Conservation (phyloP, 306 rosid genomes). For the Sicyos baderoa region DNA sequence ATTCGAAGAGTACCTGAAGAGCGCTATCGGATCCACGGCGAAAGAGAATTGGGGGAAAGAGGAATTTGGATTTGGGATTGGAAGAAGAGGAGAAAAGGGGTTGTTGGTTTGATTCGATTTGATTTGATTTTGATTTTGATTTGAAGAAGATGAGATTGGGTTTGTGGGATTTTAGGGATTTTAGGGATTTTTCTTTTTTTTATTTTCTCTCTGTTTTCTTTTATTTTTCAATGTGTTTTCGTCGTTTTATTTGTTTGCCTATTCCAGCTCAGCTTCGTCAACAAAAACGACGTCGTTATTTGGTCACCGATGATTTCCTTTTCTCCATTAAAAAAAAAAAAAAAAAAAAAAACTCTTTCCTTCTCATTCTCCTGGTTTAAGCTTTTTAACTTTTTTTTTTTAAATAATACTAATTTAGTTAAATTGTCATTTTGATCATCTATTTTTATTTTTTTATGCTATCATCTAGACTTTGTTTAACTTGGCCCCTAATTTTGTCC, state of each 20-base stretch:
- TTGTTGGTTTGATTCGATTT: neutral
- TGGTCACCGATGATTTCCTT: no score
- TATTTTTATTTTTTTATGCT: no score
- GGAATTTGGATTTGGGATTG: slow-evolving; percentile 1
- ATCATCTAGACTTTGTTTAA: no score
- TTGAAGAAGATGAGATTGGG: slow-evolving; percentile 19
- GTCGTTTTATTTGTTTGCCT: slow-evolving; percentile 1
- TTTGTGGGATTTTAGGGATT: neutral
- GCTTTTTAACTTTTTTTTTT: neutral
- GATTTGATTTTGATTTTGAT: neutral
- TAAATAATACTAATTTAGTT: no score
- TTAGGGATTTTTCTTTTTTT: neutral
- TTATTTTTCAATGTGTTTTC: slow-evolving; percentile 16
- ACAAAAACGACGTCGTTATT: neutral
- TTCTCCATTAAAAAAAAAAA: no score
- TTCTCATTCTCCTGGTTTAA: neutral
- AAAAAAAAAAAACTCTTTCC: no score
- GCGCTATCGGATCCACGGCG: neutral
- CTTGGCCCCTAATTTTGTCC: no score
- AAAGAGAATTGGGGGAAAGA: neutral
- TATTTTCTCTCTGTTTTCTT: neutral
- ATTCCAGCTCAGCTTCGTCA: neutral
- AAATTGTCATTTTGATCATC: no score
- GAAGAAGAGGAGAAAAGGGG: neutral
- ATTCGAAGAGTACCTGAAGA: slow-evolving; percentile 10